Percentiles rank a stretch among this genome's conserved stretches.
These are phyloP conservation scores for Kwoniella mangroviensis DNA, from an alignment of 768 basidiomycete species.

Conservation along the genomic window DNA sequence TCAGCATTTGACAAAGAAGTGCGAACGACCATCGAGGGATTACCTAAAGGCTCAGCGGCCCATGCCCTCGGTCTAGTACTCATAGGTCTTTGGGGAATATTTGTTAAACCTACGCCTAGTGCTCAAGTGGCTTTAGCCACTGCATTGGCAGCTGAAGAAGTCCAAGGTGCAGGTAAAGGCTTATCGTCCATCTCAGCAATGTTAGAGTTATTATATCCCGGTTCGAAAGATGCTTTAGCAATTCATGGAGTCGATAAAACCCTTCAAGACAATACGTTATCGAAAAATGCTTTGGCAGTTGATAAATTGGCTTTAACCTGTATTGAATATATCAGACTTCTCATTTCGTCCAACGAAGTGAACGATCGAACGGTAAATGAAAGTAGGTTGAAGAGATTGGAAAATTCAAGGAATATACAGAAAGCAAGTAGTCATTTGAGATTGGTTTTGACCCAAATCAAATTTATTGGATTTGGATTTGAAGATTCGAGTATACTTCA, in stretches of 20 bases:
- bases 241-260: neutral
- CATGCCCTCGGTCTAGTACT: conserved; percentile 54
- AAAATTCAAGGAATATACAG: conserved; percentile 26
- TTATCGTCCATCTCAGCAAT: conserved; percentile 47
- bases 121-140: conserved; percentile 49
- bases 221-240: conserved; percentile 24
- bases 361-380: neutral
- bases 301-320: conserved; percentile 55
- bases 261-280: neutral
- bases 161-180: conserved; percentile 31
- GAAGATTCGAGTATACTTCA: conserved; percentile 11
- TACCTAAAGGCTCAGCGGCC: conserved; percentile 44
- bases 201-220: conserved; percentile 48
- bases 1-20: conserved; percentile 51
- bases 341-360: conserved; percentile 31
- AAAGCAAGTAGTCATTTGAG: conserved; percentile 39
- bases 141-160: conserved; percentile 50
- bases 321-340: conserved; percentile 47
- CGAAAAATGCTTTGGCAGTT: conserved; percentile 40
- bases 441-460: conserved; percentile 43
- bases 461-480: conserved; percentile 37
- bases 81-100: conserved; percentile 54
- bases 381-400: conserved; percentile 19
- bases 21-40: conserved; percentile 34
- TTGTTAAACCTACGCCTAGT: conserved; percentile 40